Evolutionary conservation across 2,329 filamentous ascomycete genomes (phyloP).

Genomic region (Xylaria sp.): DNA sequence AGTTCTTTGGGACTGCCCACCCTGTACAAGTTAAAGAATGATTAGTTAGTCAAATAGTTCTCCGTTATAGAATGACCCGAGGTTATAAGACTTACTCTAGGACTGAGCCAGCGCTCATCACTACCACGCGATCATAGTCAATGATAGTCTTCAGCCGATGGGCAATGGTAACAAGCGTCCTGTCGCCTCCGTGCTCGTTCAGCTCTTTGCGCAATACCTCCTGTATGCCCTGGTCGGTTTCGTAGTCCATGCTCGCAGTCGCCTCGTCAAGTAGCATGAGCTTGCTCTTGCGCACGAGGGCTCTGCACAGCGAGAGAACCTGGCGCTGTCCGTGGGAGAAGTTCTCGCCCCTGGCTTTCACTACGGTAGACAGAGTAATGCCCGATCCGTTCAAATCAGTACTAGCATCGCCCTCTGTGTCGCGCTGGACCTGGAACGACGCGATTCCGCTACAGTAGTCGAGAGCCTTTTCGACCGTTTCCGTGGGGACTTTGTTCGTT

Average conservation of each 20-base stretch:
- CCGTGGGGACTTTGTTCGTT: conserved; percentile 65
- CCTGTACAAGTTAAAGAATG: conserved; percentile 43
- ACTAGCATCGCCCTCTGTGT: conserved; percentile 39
- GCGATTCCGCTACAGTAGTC: conserved; percentile 71
- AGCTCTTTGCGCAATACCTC: conserved; percentile 63
- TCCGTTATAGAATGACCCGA: too few species aligned
- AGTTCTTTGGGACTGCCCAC: conserved; percentile 60
- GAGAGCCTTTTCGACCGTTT: conserved; percentile 67
- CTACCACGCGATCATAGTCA: conserved; percentile 68
- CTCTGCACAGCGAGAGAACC: conserved; percentile 67
- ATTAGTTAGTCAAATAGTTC: conserved; percentile 30
- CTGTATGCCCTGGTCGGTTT: conserved; percentile 67
- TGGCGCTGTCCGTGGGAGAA: conserved; percentile 69
- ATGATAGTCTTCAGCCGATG: conserved; percentile 69
- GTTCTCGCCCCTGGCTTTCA: conserved; percentile 65
- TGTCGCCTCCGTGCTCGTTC: conserved; percentile 55
- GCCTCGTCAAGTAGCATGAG: conserved; percentile 69
- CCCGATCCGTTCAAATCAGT: conserved; percentile 44
- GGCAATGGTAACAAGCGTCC: conserved; percentile 68
- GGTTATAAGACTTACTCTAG: conserved; percentile 58
- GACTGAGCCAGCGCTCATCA: conserved; percentile 65
- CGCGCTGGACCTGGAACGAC: conserved; percentile 50
- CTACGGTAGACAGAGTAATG: conserved; percentile 57
- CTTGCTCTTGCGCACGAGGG: conserved; percentile 65
- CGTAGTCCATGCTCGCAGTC: conserved; percentile 69